phyloP scores from a whole-genome alignment of 352 stramenopile genomes.

The Plasmopara viticola region DNA sequence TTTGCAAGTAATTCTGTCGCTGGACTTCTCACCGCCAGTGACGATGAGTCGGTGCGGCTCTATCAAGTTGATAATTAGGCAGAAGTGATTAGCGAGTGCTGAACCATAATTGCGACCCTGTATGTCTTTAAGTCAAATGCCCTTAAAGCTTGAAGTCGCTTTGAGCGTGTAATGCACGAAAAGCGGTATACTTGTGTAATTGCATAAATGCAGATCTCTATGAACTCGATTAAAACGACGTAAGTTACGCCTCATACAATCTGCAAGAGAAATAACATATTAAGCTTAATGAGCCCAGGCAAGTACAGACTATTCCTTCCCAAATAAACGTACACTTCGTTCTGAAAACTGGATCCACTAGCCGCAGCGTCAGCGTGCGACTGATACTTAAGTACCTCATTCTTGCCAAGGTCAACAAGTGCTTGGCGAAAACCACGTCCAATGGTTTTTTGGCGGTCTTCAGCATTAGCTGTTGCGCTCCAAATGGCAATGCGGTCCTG shows the following conservation, averaged over 20 bases:
- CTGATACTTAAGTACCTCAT: slow-evolving; percentile 86
- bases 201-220: slow-evolving; percentile 36
- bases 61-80: slow-evolving; percentile 56
- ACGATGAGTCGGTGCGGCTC: slow-evolving; percentile 78
- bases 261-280: slow-evolving; percentile 23
- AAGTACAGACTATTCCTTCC: neutral
- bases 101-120: neutral
- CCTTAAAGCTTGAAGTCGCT: neutral
- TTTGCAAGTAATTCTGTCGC: slow-evolving; percentile 33
- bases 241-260: slow-evolving; percentile 80
- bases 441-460: slow-evolving; percentile 75
- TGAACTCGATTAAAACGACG: slow-evolving; percentile 57
- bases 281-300: neutral
- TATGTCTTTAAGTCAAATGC: neutral
- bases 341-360: slow-evolving; percentile 87
- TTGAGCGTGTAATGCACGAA: slow-evolving; percentile 16
- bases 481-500: slow-evolving; percentile 96
- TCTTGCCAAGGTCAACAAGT: slow-evolving; percentile 81
- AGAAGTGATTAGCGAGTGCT: neutral
- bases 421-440: slow-evolving; percentile 73
- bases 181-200: slow-evolving; percentile 21
- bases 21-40: slow-evolving; percentile 68
- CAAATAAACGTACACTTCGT: slow-evolving; percentile 77
- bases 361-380: slow-evolving; percentile 80
- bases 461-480: slow-evolving; percentile 74